Percentiles rank a stretch among this genome's conserved stretches.
phyloP scores from a whole-genome alignment of 768 basidiomycete species.

The Exsudoporus frostii region DNA sequence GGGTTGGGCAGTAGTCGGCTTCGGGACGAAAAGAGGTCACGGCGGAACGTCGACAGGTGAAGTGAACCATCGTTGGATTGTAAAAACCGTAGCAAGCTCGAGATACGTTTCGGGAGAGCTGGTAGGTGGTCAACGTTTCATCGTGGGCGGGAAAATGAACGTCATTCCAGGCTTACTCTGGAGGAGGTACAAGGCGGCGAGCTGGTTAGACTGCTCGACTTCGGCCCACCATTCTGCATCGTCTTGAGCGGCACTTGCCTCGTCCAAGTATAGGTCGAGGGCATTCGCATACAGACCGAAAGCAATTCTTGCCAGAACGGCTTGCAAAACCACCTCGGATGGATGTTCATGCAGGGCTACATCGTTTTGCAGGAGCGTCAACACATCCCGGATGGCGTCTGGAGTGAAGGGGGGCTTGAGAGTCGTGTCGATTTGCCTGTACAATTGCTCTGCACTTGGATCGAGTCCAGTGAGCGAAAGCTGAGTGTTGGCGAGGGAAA shows the following conservation, averaged over 20 bases:
- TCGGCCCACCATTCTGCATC: slow-evolving; percentile 87
- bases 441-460: slow-evolving; percentile 6
- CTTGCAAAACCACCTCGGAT: slow-evolving; percentile 21
- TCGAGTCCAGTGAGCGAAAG: slow-evolving; percentile 9
- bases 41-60: slow-evolving; percentile 42
- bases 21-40: slow-evolving; percentile 45
- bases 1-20: slow-evolving; percentile 45
- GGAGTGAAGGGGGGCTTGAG: slow-evolving; percentile 22
- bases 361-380: slow-evolving; percentile 17
- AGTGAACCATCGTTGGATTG: slow-evolving; percentile 45
- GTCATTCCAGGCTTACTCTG: slow-evolving; percentile 57
- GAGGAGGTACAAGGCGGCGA: slow-evolving; percentile 62
- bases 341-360: neutral
- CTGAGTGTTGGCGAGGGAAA: slow-evolving; percentile 14
- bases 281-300: slow-evolving; percentile 62
- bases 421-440: slow-evolving; percentile 13
- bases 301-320: slow-evolving; percentile 47
- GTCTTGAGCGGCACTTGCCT: slow-evolving; percentile 66
- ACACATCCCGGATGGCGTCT: slow-evolving; percentile 14
- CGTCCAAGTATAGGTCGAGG: slow-evolving; percentile 58
- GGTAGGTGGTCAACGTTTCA: slow-evolving; percentile 1
- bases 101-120: slow-evolving; percentile 29
- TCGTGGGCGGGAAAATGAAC: neutral
- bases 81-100: slow-evolving; percentile 39
- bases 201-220: slow-evolving; percentile 55